Conservation (phyloP, 768 basidiomycete species). For the Russula lepida region DNA sequence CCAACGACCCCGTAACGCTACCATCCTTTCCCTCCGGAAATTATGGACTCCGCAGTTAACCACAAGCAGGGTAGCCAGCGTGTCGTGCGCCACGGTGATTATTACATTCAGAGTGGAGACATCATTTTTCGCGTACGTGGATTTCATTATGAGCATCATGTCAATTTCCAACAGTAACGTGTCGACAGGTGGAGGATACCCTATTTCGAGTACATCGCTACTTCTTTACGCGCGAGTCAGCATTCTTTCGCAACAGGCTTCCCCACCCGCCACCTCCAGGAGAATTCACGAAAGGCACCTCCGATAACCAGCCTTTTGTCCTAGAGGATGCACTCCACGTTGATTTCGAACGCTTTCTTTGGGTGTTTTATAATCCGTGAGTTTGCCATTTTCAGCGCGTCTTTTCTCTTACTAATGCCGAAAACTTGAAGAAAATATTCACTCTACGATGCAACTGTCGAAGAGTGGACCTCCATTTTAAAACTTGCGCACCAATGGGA, state of each 20-base stretch:
- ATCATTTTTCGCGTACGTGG: conserved; percentile 22
- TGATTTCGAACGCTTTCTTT: conserved; percentile 49
- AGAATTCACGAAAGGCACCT: conserved; percentile 21
- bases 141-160: not conserved
- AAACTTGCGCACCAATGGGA: conserved; percentile 46
- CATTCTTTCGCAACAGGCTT: conserved; percentile 23
- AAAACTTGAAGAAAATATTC: conserved; percentile 41
- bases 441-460: conserved; percentile 39
- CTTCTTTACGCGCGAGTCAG: conserved; percentile 56
- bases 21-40: not conserved
- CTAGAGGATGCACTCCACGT: conserved; percentile 37
- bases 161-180: not conserved
- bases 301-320: conserved; percentile 25
- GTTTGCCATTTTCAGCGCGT: conserved; percentile 21
- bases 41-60: conserved; percentile 7
- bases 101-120: conserved; percentile 23
- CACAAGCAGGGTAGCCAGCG: conserved; percentile 20
- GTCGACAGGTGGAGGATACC: conserved; percentile 44
- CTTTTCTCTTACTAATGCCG: not conserved
- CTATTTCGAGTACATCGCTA: conserved; percentile 54
- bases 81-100: conserved; percentile 22
- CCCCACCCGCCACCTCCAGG: conserved; percentile 22
- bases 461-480: conserved; percentile 50
- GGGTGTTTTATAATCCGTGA: conserved; percentile 58
- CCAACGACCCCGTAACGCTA: not conserved